Conservation (phyloP, 1,139 yeast species). For the Protomyces arabidopsidicola region DNA sequence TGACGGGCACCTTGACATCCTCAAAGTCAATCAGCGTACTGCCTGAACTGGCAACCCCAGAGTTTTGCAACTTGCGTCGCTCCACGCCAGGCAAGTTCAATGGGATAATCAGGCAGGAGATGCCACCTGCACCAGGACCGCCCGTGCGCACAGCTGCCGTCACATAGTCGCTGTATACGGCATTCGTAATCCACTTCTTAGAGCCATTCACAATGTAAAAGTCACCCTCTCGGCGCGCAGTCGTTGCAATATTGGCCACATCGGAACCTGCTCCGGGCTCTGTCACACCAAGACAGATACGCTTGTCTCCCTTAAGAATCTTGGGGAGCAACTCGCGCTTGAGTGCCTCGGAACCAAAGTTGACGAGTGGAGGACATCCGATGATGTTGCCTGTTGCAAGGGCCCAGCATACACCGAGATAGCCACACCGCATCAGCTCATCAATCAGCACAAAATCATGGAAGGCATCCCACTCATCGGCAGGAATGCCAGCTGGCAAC, state of each 20-base stretch:
- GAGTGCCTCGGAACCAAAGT: slow-evolving; percentile 38
- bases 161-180: slow-evolving; percentile 40
- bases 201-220: slow-evolving; percentile 45
- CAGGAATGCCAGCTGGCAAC: slow-evolving; percentile 70
- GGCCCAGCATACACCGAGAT: slow-evolving; percentile 43
- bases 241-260: slow-evolving; percentile 44
- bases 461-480: slow-evolving; percentile 91
- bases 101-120: slow-evolving; percentile 45
- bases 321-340: slow-evolving; percentile 40
- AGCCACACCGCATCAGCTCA: slow-evolving; percentile 45
- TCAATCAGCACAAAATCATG: slow-evolving; percentile 70
- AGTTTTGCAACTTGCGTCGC: slow-evolving; percentile 43
- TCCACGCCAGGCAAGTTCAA: slow-evolving; percentile 43
- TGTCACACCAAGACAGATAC: slow-evolving; percentile 43
- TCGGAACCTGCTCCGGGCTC: slow-evolving; percentile 47
- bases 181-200: slow-evolving; percentile 47
- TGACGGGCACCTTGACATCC: slow-evolving; percentile 47
- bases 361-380: slow-evolving; percentile 43
- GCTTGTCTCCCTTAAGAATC: slow-evolving; percentile 41
- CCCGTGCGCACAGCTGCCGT: slow-evolving; percentile 49
- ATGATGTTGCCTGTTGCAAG: slow-evolving; percentile 42
- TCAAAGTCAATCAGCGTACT: slow-evolving; percentile 44
- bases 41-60: slow-evolving; percentile 45
- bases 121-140: slow-evolving; percentile 42
- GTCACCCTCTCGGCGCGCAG: slow-evolving; percentile 40